These are phyloP conservation scores for Ananas comosus DNA, from an alignment of 176 grass and related monocot species.

Conservation along the genomic window DNA sequence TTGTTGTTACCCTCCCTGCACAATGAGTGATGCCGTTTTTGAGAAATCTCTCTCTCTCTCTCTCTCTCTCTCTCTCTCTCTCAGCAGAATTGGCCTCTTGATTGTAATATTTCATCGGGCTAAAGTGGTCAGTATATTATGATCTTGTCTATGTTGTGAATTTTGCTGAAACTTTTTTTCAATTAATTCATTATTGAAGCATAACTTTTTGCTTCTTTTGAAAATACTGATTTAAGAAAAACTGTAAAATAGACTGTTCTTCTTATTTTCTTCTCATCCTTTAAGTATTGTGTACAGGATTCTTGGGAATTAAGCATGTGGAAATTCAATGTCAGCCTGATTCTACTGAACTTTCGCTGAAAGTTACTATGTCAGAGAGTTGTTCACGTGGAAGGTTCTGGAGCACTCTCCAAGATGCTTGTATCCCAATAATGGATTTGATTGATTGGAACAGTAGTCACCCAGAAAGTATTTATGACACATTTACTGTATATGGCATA, in stretches of 20 bases:
- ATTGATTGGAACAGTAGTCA: slow-evolving; percentile 81
- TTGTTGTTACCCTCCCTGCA: too few relatives aligned
- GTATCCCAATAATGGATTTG: slow-evolving; percentile 63
- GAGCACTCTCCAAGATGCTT: slow-evolving; percentile 64
- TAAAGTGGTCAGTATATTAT: too few relatives aligned
- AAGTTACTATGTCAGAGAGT: slow-evolving; percentile 65
- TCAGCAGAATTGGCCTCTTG: too few relatives aligned
- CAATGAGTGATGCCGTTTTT: too few relatives aligned
- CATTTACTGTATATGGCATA: slow-evolving; percentile 68
- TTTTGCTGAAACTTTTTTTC: too few relatives aligned
- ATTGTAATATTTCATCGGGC: too few relatives aligned
- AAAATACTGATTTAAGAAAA: too few relatives aligned
- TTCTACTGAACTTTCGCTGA: slow-evolving; percentile 47
- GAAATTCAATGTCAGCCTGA: slow-evolving; percentile 47
- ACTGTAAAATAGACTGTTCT: background rate
- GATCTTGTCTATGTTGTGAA: too few relatives aligned
- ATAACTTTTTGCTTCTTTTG: too few relatives aligned
- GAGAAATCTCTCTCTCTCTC: too few relatives aligned
- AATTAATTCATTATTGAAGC: too few relatives aligned
- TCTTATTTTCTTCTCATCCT: slow-evolving; percentile 1
- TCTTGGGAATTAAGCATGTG: slow-evolving; percentile 64
- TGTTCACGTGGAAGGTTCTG: slow-evolving; percentile 55
- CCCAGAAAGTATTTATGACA: slow-evolving; percentile 46
- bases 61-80: too few relatives aligned
- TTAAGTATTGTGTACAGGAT: slow-evolving; percentile 35